These are phyloP conservation scores for Arabidopsis lyrata DNA, from an alignment of 441 rosid genomes.

Conservation along the genomic window DNA sequence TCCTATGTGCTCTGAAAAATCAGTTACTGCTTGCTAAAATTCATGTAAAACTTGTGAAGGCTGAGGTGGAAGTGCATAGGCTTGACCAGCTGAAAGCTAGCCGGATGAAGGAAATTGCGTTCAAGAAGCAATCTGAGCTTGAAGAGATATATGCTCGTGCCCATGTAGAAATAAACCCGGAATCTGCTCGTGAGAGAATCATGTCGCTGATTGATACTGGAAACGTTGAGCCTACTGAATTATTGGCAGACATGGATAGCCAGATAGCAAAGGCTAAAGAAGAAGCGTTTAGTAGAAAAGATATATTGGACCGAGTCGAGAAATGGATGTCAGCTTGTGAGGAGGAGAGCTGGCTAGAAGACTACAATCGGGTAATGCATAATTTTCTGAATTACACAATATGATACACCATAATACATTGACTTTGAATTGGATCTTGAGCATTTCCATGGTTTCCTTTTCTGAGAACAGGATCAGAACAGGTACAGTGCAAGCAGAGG, in stretches of 20 bases:
- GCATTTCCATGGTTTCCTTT: constrained; percentile 30
- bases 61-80: constrained; percentile 91
- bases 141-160: constrained; percentile 86
- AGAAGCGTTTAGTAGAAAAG: constrained; percentile 93
- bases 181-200: constrained; percentile 88
- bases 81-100: constrained; percentile 94
- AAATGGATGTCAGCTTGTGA: constrained; percentile 99
- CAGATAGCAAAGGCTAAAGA: constrained; percentile 89
- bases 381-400: neutral
- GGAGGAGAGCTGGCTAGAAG: constrained; percentile 99
- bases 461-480: constrained; percentile 82
- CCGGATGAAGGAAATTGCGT: constrained; percentile 95
- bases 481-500: constrained; percentile 96
- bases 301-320: constrained; percentile 94
- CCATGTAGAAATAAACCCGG: constrained; percentile 85
- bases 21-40: constrained; percentile 34
- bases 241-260: constrained; percentile 91
- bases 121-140: constrained; percentile 88
- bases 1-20: constrained; percentile 1
- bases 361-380: constrained; percentile 74
- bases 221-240: constrained; percentile 84
- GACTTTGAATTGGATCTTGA: constrained; percentile 7
- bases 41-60: constrained; percentile 52
- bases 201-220: constrained; percentile 83
- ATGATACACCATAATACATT: constrained; percentile 6